Base-by-base conservation (phyloP, 164 flowering plant genomes). In the Magnolia sinica region DNA sequence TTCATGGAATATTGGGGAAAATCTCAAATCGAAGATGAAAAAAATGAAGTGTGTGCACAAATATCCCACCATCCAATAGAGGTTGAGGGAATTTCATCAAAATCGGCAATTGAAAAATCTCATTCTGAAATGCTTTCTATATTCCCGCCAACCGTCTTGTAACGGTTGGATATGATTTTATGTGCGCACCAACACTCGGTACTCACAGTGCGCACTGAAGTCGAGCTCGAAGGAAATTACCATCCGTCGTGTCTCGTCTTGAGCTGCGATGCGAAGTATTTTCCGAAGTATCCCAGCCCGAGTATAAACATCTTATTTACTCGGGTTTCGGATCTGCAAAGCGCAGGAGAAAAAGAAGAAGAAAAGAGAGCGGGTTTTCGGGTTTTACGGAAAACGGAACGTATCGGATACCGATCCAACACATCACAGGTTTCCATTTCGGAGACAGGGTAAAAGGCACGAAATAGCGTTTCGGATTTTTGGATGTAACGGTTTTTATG, bases 251-350 rank as follows among this genome's bases (percentile, higher is more conserved):
- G 79, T 55, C 61, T 55, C 16, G 11, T 55, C 81, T 80, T 83
- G 78, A 93, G 82, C 58, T 85, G 78, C 19, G 81, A 79, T 2
- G 86, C 92, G 63, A 93, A 84, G 81, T 79, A 87, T 49, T 84
- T 85, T 3, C 91, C 98, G 59, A 91, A 95, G 79, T 80, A 93
- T 69, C 98, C 98, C 89, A 91, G 86, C 27, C 96, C 96, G 1
- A 90, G 83, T 20, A 92, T 75, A 68, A 91, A 85, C 92, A 92
- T 87, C 20, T 84, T 86, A 68, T 85, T 82, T 64, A 70, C 67
- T 55, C 61, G 71, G 65, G 71, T 37, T 59, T 77, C 73, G 49
- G 70, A 63, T 59, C 58, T 51, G 66, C 64, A 78, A 29, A 63
- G 31, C 50, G 70, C 24, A n/a, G 64, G 20, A 4, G 31, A 24